Evolutionary conservation across 148 eudicot species (phyloP).

Genomic region (Fagopyrum homotropicum): DNA sequence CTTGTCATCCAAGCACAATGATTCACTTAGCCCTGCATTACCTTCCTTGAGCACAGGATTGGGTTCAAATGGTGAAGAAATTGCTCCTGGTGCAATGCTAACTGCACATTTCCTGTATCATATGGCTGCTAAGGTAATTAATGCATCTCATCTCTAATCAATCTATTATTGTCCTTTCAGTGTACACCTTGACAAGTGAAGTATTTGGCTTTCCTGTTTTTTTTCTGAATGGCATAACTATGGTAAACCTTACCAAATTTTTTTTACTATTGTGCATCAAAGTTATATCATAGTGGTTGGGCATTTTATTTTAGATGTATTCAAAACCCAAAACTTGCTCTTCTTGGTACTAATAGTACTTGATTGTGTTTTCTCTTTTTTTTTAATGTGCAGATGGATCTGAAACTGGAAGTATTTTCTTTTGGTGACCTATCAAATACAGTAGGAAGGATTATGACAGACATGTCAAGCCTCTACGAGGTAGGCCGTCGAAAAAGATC

Average conservation of each 20-base stretch:
- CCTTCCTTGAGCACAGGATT: slow-evolving; percentile 76
- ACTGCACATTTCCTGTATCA: slow-evolving; percentile 89
- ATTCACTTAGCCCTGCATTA: slow-evolving; percentile 83
- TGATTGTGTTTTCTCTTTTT: neutral
- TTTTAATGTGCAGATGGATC: slow-evolving; percentile 78
- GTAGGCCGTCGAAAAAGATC: slow-evolving; percentile 94
- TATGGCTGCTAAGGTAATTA: slow-evolving; percentile 70
- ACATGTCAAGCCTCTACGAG: slow-evolving; percentile 99
- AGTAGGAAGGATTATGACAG: slow-evolving; percentile 82
- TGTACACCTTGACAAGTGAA: neutral
- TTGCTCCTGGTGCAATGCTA: slow-evolving; percentile 70
- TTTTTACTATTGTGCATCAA: neutral
- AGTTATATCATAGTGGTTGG: neutral
- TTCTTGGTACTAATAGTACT: neutral
- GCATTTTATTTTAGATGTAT: neutral
- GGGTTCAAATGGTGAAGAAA: slow-evolving; percentile 64
- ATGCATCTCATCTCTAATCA: neutral
- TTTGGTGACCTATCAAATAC: slow-evolving; percentile 84
- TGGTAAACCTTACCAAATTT: too few species aligned
- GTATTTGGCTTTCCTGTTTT: neutral
- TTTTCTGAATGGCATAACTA: neutral
- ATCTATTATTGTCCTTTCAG: neutral
- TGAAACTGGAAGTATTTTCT: slow-evolving; percentile 90
- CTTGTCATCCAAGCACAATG: slow-evolving; percentile 58
- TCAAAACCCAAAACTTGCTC: neutral